phyloP scores from a whole-genome alignment of 129 eudicot genomes.

The Silybum marianum region DNA sequence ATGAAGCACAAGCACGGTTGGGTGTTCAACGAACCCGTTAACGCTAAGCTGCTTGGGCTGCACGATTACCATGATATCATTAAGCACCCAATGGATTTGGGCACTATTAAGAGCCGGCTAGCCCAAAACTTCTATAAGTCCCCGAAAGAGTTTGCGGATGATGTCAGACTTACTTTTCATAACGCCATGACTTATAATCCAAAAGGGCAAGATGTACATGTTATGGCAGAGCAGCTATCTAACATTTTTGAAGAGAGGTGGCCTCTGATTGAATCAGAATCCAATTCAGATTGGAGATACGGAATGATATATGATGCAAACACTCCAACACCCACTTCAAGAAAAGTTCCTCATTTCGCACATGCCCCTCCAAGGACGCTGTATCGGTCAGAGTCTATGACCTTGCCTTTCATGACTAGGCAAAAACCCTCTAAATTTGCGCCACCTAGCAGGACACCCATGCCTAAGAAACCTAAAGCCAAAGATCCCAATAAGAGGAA shows the following conservation, averaged over 20 bases:
- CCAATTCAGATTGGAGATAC: constrained; percentile 53
- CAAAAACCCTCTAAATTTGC: constrained; percentile 37
- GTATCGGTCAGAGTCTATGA: constrained; percentile 57
- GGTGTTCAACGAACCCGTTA: constrained; percentile 92
- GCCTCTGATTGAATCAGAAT: constrained; percentile 67
- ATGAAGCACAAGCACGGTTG: constrained; percentile 93
- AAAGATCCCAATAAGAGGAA: constrained; percentile 89
- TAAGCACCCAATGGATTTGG: constrained; percentile 94
- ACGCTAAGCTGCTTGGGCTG: constrained; percentile 63
- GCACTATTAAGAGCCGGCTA: constrained; percentile 73
- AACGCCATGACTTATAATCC: constrained; percentile 97
- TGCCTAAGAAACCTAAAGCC: constrained; percentile 87
- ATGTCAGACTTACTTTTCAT: constrained; percentile 82
- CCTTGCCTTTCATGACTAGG: constrained; percentile 39
- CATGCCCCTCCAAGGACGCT: constrained; percentile 44
- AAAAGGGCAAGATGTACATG: constrained; percentile 85
- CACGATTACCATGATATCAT: constrained; percentile 84
- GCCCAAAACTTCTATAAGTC: constrained; percentile 76
- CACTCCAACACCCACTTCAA: constrained; percentile 66
- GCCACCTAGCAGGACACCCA: constrained; percentile 63
- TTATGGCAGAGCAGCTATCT: constrained; percentile 72
- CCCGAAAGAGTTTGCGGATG: constrained; percentile 84
- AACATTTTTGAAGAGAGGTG: constrained; percentile 76
- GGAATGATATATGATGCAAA: constrained; percentile 58
- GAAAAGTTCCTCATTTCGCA: constrained; percentile 48